Evolutionary conservation across 1,139 yeast species (phyloP), one percentile per base, ranked within the genome.

Genomic region (Kodamaea alishanica): DNA sequence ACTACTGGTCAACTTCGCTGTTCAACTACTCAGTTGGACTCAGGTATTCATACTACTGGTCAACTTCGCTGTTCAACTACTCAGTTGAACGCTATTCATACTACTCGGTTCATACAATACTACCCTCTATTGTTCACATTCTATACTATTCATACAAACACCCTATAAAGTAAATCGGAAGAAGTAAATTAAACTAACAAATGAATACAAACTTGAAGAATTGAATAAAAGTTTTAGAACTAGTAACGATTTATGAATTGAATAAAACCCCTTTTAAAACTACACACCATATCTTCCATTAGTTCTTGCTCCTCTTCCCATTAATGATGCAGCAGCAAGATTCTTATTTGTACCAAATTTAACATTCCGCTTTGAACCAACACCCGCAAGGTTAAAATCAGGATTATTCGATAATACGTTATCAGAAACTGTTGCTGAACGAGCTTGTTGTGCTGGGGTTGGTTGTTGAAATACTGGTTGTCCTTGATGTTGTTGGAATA

Each of bases 341-440:
- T 42, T 41, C 32, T 41, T 43, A 28, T 41, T 45, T 20, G 33
- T 33, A 12, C 38, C 40, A 8, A 37, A 28, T 32, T 34, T 41
- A 30, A 26, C 40, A 38, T 37, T 40, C 28, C 26, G 34, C 27
- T 31, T 38, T 25, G 26, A 33, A 11, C 32, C 35, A 24, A 46
- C 15, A 6, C 43, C 46, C 2, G 36, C 39, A 23, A 41, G 28
- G 35, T 40, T 43, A 26, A 77, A 75, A 49, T 77, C 81, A 6
- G 83, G 83, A 49, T 76, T 77, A 43, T 65, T 67, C 32, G 69
- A 68, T 48, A 77, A 60, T 8, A 72, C 69, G 41, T 63, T 65
- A 38, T 75, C 80, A 1, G 81, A 73, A 3, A 75, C 61, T 7
- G 76, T 67, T 10, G 56, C 51, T 10, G 56, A 34, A 51, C 27